Conservation (phyloP, 2,329 filamentous ascomycete species). For the Teratosphaeria destructans region DNA sequence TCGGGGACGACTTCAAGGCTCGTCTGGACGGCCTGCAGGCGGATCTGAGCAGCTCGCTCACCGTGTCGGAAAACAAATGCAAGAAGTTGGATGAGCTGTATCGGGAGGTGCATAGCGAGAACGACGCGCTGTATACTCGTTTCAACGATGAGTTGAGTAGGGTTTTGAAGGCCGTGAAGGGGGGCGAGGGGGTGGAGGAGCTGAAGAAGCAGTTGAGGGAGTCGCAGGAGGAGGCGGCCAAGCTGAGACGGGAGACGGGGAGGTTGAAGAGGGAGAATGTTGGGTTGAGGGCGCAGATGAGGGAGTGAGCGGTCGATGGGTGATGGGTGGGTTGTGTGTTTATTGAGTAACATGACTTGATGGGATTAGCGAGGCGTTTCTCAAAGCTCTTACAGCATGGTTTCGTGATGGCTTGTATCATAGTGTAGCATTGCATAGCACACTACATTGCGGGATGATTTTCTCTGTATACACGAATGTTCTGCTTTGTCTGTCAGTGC, state of each 20-base stretch:
- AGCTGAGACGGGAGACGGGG: slow-evolving; percentile 75
- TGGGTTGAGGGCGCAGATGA: slow-evolving; percentile 45
- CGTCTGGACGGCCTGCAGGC: slow-evolving; percentile 54
- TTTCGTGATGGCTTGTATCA: neutral
- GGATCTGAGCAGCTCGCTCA: slow-evolving; percentile 62
- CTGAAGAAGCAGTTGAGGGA: slow-evolving; percentile 61
- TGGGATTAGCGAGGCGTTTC: neutral
- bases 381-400: neutral
- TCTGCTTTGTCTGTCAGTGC: neutral
- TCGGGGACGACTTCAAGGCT: slow-evolving; percentile 49
- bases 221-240: slow-evolving; percentile 63
- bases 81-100: slow-evolving; percentile 81
- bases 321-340: too few relatives aligned
- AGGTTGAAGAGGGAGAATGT: slow-evolving; percentile 72
- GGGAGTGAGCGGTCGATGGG: slow-evolving; percentile 20
- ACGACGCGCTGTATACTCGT: slow-evolving; percentile 80
- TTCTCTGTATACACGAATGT: neutral
- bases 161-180: slow-evolving; percentile 65
- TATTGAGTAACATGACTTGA: neutral
- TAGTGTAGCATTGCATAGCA: slow-evolving; percentile 1
- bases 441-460: neutral
- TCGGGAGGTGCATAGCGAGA: slow-evolving; percentile 78
- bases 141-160: slow-evolving; percentile 87
- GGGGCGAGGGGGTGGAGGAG: slow-evolving; percentile 69
- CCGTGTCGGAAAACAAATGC: slow-evolving; percentile 63